Conservation (phyloP, 129 eudicot genomes). For the Artemisia tridentata region DNA sequence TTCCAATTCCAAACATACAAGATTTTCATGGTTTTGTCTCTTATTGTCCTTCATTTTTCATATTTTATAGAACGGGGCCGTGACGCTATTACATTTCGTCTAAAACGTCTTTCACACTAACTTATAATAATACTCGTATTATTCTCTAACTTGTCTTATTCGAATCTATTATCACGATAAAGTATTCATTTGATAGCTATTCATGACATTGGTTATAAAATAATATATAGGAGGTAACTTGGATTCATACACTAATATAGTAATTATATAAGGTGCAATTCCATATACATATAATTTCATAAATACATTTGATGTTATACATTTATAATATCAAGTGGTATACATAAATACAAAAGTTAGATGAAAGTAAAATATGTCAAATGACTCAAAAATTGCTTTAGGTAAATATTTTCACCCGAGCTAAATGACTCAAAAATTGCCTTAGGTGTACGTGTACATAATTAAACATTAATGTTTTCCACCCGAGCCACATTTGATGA, state of each 20-base stretch:
- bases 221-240: too few relatives aligned
- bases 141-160: conserved; percentile 31
- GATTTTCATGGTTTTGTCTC: conserved; percentile 24
- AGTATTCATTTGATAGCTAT: neutral
- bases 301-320: too few relatives aligned
- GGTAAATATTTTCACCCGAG: too few relatives aligned
- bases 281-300: too few relatives aligned
- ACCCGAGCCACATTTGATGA: too few relatives aligned
- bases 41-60: conserved; percentile 28
- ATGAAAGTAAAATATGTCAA: neutral
- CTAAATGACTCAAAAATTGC: neutral
- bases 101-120: conserved; percentile 17
- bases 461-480: too few relatives aligned
- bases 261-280: too few relatives aligned
- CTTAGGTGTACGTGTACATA: neutral
- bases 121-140: conserved; percentile 8
- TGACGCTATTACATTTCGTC: conserved; percentile 30
- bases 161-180: neutral
- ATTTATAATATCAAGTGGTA: neutral
- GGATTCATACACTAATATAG: too few relatives aligned
- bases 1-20: conserved; percentile 20
- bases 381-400: neutral
- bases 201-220: neutral
- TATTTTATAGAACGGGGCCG: conserved; percentile 28
- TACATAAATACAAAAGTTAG: neutral